Conservation (phyloP, 1,284 basidiomycete species). For the Singerocomus inundabilis region DNA sequence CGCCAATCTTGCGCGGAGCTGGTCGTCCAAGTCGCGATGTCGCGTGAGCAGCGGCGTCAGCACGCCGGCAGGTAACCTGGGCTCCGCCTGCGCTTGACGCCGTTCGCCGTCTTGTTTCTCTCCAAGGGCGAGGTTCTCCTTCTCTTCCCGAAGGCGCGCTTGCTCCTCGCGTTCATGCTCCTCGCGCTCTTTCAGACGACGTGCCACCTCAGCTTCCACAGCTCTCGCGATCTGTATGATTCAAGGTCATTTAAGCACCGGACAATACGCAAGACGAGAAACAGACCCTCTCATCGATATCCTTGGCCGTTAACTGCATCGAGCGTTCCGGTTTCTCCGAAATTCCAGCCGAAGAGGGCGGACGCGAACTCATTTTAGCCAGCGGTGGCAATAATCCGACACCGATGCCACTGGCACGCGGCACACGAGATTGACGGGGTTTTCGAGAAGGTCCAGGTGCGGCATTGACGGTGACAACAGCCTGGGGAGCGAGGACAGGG, state of each 20-base stretch:
- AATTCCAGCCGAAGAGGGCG: constrained; percentile 12
- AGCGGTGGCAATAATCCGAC: constrained; percentile 23
- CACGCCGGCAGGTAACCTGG: constrained; percentile 51
- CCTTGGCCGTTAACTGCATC: constrained; percentile 57
- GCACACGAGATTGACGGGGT: constrained; percentile 35
- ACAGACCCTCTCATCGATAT: constrained; percentile 67
- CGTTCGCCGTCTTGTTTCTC: constrained; percentile 19
- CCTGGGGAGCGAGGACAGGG: constrained; percentile 17
- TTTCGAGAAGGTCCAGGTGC: constrained; percentile 32
- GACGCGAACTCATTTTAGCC: constrained; percentile 22
- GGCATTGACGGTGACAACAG: constrained; percentile 10
- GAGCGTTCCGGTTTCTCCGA: constrained; percentile 22
- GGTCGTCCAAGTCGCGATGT: constrained; percentile 64
- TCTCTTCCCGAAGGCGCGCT: constrained; percentile 39
- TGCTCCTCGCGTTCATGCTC: constrained; percentile 41
- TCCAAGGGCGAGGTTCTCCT: constrained; percentile 27
- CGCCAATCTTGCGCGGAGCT: constrained; percentile 57
- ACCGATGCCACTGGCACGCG: constrained; percentile 32
- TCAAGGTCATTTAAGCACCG: neutral
- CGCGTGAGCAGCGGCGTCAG: constrained; percentile 59
- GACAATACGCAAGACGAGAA: neutral
- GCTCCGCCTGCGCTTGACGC: constrained; percentile 11
- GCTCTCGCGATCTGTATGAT: constrained; percentile 60
- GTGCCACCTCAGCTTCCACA: constrained; percentile 69
- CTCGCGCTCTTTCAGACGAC: constrained; percentile 61